Percentiles rank a stretch among this genome's conserved stretches.
phyloP scores from a whole-genome alignment of 1,284 basidiomycete species.

The Cutaneotrichosporon arboriforme region DNA sequence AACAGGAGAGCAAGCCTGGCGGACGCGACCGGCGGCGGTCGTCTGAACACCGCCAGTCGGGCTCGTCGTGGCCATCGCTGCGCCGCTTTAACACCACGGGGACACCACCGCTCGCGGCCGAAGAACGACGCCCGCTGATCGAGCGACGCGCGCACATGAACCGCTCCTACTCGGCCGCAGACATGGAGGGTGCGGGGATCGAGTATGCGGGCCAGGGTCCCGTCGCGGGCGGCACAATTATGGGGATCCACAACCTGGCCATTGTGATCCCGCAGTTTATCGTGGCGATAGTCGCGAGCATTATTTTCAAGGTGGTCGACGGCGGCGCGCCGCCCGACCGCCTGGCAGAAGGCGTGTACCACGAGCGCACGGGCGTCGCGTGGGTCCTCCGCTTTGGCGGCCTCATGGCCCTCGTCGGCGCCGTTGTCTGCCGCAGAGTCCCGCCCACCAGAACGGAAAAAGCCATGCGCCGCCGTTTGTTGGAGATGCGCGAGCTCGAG shows the following conservation, averaged over 20 bases:
- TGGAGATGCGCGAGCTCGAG: slow-evolving; percentile 61
- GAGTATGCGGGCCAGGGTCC: slow-evolving; percentile 54
- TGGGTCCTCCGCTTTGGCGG: slow-evolving; percentile 94
- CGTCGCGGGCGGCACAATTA: slow-evolving; percentile 83
- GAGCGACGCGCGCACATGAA: slow-evolving; percentile 34
- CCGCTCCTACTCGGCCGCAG: slow-evolving; percentile 61
- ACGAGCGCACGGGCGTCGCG: slow-evolving; percentile 78
- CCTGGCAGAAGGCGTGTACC: slow-evolving; percentile 45
- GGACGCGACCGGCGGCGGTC: neutral
- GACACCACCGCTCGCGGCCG: neutral
- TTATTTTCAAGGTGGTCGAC: slow-evolving; percentile 79
- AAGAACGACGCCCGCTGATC: slow-evolving; percentile 5
- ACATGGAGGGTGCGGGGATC: slow-evolving; percentile 46
- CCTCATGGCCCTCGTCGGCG: slow-evolving; percentile 69
- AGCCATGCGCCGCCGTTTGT: slow-evolving; percentile 73
- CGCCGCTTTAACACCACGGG: neutral
- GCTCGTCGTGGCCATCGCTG: too few species aligned
- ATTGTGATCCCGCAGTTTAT: slow-evolving; percentile 90
- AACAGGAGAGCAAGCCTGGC: neutral
- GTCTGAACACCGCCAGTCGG: neutral
- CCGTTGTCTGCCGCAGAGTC: slow-evolving; percentile 68
- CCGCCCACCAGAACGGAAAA: slow-evolving; percentile 82
- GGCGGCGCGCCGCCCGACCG: slow-evolving; percentile 45
- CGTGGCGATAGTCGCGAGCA: slow-evolving; percentile 78
- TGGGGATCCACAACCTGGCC: slow-evolving; percentile 92